These are phyloP conservation scores for Mycena pura DNA, from an alignment of 768 basidiomycete species.

Conservation along the genomic window DNA sequence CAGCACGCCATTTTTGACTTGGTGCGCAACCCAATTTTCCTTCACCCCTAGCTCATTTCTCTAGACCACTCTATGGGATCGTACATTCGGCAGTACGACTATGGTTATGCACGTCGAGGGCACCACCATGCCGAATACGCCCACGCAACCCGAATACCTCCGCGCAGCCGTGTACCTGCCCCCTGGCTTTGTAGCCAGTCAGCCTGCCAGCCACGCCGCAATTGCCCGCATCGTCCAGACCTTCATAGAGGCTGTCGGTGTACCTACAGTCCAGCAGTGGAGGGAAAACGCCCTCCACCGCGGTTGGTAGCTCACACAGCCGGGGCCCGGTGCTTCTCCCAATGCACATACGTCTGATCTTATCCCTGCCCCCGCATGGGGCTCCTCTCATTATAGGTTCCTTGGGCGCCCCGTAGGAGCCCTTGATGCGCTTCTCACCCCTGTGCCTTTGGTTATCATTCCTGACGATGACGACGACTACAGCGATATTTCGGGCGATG, in stretches of 20 bases:
- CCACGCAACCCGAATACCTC: neutral
- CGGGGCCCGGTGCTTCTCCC: neutral
- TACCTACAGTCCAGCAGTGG: neutral
- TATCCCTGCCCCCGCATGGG: neutral
- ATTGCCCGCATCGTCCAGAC: neutral
- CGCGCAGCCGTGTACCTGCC: neutral
- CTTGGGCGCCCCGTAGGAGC: neutral
- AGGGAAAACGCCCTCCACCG: neutral
- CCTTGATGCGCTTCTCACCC: neutral
- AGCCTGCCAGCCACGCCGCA: neutral
- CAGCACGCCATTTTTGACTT: neutral
- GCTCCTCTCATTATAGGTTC: neutral
- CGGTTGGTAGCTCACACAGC: neutral
- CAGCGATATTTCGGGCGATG: neutral
- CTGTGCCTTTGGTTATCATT: neutral
- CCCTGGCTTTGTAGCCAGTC: neutral
- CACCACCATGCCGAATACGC: neutral
- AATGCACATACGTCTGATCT: neutral
- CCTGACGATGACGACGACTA: neutral
- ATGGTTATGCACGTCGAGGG: neutral
- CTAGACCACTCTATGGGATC: conserved; percentile 8
- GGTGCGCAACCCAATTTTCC: neutral
- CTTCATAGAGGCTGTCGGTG: neutral
- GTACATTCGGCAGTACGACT: neutral
- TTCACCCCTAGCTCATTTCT: neutral